Base-by-base conservation (phyloP, 805 yeast genomes). In the Candida berthetii region DNA sequence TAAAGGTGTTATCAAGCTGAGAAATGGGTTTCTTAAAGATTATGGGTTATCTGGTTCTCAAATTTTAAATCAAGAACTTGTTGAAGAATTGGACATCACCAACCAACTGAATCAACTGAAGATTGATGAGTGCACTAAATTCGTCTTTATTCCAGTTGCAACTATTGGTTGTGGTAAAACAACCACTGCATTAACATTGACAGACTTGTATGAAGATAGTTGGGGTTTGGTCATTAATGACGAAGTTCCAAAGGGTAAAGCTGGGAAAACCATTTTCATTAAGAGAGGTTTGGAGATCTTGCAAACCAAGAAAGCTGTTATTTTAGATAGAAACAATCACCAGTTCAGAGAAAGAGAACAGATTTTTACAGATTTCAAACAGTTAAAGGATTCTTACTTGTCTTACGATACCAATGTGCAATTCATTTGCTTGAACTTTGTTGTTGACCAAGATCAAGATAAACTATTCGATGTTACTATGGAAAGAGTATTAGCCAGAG, bases 131-230 rank as follows among this genome's bases (percentile, higher is more conserved):
- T 42, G 60, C 2, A 65, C 69, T 4, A 81, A 80, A 49, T 83
- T 77, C 55, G 72, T 86, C 0, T 53, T 93, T 3, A 75, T 88
- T 1, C 91, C 98, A 1, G 78, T 90, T 3, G 89, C 97, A 0
- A 88, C 96, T 0, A 76, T 91, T 40, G 98, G 98, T 0, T 87
- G 96, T 61, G 99, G 99, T 7, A 93, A 93, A 57, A 89, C 97
- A 0, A 88, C 97, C 0, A 75, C 85, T 0, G 77, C 85, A 6
- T 57, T 76, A 29, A 80, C 90, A 0, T 64, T 93, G 33, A 46
- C 53, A 0, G 54, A 68, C 9, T 58, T 90, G 9, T 80, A 68
- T 42, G 80, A 82, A 1, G 49, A 55, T 1, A 55, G 64, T 0
- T 83, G 95, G 82, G 82, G 75, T 0, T 85, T 82, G 50, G 68